A percentile compares a stretch with the other conserved stretches of the same genome.
Conservation (phyloP, 2,329 filamentous ascomycete species). For the Grosmannia penicillata region DNA sequence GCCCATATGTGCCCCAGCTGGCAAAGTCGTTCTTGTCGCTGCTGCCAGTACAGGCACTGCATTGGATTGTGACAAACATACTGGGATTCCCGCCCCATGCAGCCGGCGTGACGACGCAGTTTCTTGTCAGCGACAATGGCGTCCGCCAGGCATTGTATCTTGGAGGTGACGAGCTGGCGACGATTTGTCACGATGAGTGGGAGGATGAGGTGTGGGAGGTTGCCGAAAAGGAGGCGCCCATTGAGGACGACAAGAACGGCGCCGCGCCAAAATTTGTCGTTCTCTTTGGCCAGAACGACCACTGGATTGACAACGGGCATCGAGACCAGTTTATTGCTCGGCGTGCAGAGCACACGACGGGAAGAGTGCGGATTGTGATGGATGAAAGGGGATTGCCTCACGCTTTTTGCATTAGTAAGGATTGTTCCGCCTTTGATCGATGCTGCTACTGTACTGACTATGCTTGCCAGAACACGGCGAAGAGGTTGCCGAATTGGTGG, state of each 20-base stretch:
- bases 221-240: slow-evolving; percentile 4
- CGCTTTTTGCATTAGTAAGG: slow-evolving; percentile 43
- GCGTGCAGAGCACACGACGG: slow-evolving; percentile 19
- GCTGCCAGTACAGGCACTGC: slow-evolving; percentile 25
- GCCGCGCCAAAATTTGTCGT: slow-evolving; percentile 36
- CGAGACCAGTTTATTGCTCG: slow-evolving; percentile 40
- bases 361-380: slow-evolving; percentile 32
- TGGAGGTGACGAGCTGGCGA: slow-evolving; percentile 43
- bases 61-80: slow-evolving; percentile 25
- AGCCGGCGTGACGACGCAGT: slow-evolving; percentile 33
- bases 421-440: background rate
- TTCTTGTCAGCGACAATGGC: slow-evolving; percentile 40
- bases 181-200: slow-evolving; percentile 45
- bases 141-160: slow-evolving; percentile 45
- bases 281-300: slow-evolving; percentile 44
- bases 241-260: background rate
- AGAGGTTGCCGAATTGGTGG: slow-evolving; percentile 31
- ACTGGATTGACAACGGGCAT: slow-evolving; percentile 44
- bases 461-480: slow-evolving; percentile 28
- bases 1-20: slow-evolving; percentile 24
- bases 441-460: slow-evolving; percentile 6
- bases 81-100: slow-evolving; percentile 31
- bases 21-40: slow-evolving; percentile 24
- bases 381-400: slow-evolving; percentile 42
- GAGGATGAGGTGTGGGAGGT: slow-evolving; percentile 42